Conservation (phyloP, 1,139 yeast genomes). For the Sugiyamaella sp. region DNA sequence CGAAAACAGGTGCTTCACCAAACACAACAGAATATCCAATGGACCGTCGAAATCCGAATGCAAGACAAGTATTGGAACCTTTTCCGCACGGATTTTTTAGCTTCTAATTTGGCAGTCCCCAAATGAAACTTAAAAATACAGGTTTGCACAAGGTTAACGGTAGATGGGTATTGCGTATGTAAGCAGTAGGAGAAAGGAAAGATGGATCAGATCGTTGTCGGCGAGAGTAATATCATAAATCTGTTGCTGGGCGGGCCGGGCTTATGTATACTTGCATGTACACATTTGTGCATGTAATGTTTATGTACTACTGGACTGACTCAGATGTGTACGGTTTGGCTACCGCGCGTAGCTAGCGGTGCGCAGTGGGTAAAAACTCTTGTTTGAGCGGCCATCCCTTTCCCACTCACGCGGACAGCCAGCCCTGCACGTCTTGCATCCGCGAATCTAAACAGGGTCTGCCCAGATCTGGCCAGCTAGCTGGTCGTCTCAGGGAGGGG, state of each 20-base stretch:
- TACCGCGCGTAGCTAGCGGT: too few relatives aligned
- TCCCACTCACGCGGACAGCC: neutral
- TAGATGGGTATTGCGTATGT: neutral
- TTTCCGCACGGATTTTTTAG: too few relatives aligned
- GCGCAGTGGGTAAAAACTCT: neutral
- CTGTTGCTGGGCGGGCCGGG: neutral
- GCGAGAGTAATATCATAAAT: neutral
- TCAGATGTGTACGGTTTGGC: neutral
- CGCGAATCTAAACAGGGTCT: neutral
- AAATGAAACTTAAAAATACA: too few relatives aligned
- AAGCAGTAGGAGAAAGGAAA: neutral
- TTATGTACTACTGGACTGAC: neutral
- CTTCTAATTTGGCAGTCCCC: too few relatives aligned
- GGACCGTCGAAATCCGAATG: too few relatives aligned
- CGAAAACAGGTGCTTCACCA: too few relatives aligned
- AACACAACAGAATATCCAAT: too few relatives aligned
- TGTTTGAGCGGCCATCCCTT: neutral
- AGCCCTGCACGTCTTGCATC: neutral
- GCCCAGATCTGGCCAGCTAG: too few relatives aligned
- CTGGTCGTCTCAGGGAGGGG: too few relatives aligned
- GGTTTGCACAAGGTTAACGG: neutral
- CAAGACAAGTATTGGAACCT: too few relatives aligned
- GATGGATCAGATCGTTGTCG: neutral
- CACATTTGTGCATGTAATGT: neutral
- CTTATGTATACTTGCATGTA: neutral